These are phyloP conservation scores for Taphrina deformans DNA, from an alignment of 1,139 yeast genomes.

Conservation along the genomic window DNA sequence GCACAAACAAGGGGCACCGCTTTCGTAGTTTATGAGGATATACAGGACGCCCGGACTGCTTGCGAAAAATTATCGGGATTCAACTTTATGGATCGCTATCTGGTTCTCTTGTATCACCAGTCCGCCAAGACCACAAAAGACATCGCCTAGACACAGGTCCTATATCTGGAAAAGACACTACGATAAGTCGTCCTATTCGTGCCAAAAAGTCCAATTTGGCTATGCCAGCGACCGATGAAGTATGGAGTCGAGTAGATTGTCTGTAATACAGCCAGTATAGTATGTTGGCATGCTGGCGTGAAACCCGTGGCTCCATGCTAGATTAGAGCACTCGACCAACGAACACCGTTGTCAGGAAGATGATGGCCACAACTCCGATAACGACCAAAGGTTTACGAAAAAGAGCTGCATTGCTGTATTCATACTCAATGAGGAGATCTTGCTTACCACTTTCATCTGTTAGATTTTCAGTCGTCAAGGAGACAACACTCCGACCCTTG, in stretches of 20 bases:
- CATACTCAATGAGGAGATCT: constrained; percentile 47
- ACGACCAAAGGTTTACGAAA: constrained; percentile 23
- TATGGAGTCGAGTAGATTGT: too few species aligned
- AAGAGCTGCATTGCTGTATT: constrained; percentile 1
- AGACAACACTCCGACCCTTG: constrained; percentile 77
- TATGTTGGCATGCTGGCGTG: too few species aligned
- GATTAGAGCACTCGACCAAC: neutral
- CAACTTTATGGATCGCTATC: constrained; percentile 60
- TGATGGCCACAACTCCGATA: neutral
- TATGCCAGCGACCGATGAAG: too few species aligned
- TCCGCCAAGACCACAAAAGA: constrained; percentile 37
- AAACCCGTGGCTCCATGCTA: too few species aligned
- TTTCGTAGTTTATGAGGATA: constrained; percentile 56
- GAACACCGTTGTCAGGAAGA: neutral
- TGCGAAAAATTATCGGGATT: constrained; percentile 60
- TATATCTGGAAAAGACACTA: too few species aligned
- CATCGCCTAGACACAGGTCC: neutral
- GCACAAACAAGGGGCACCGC: constrained; percentile 57
- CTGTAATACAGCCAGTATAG: too few species aligned
- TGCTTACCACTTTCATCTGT: constrained; percentile 67
- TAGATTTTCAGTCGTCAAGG: constrained; percentile 60
- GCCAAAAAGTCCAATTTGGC: too few species aligned
- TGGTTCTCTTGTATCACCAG: constrained; percentile 50
- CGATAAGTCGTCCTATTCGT: too few species aligned
- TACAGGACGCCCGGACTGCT: constrained; percentile 55